A percentile compares a stretch with the other conserved stretches of the same genome.
These are phyloP conservation scores for Tylopilus felleus DNA, from an alignment of 768 basidiomycete genomes.

Conservation along the genomic window DNA sequence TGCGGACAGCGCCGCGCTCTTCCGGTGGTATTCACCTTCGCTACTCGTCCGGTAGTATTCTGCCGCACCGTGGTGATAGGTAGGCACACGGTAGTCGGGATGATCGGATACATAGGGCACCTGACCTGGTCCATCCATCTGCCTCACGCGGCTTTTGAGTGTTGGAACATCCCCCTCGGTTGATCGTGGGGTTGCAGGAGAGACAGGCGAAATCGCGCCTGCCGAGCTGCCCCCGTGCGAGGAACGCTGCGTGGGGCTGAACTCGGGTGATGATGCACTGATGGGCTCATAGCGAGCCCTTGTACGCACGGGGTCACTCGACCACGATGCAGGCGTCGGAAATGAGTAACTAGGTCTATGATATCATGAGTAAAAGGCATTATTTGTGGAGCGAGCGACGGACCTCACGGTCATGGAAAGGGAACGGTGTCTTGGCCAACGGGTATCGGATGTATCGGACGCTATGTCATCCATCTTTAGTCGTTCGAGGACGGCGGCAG, in stretches of 20 bases:
- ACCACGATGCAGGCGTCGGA: slow-evolving; percentile 25
- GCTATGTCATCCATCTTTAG: slow-evolving; percentile 51
- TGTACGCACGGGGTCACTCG: slow-evolving; percentile 17
- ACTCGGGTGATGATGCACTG: slow-evolving; percentile 14
- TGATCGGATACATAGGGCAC: slow-evolving; percentile 9
- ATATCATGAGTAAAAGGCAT: not conserved
- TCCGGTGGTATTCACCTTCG: slow-evolving; percentile 11
- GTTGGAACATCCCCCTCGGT: slow-evolving; percentile 20
- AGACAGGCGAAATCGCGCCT: slow-evolving; percentile 49
- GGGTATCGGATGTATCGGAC: slow-evolving; percentile 18
- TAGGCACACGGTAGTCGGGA: slow-evolving; percentile 13
- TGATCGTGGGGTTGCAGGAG: slow-evolving; percentile 52
- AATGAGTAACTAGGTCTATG: slow-evolving; percentile 19
- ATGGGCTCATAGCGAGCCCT: slow-evolving; percentile 17
- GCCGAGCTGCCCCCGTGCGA: slow-evolving; percentile 45
- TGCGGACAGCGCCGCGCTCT: slow-evolving; percentile 15
- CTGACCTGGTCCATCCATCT: slow-evolving; percentile 10
- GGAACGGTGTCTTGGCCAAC: slow-evolving; percentile 44
- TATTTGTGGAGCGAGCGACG: not conserved
- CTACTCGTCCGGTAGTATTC: slow-evolving; percentile 13
- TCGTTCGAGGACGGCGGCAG: slow-evolving; percentile 63
- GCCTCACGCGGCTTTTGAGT: slow-evolving; percentile 13
- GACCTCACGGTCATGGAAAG: slow-evolving; percentile 40
- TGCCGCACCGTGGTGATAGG: slow-evolving; percentile 1
- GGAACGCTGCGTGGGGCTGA: slow-evolving; percentile 29